Evolutionary conservation across 306 rosid genomes (phyloP).

Genomic region (Biancaea sappan): DNA sequence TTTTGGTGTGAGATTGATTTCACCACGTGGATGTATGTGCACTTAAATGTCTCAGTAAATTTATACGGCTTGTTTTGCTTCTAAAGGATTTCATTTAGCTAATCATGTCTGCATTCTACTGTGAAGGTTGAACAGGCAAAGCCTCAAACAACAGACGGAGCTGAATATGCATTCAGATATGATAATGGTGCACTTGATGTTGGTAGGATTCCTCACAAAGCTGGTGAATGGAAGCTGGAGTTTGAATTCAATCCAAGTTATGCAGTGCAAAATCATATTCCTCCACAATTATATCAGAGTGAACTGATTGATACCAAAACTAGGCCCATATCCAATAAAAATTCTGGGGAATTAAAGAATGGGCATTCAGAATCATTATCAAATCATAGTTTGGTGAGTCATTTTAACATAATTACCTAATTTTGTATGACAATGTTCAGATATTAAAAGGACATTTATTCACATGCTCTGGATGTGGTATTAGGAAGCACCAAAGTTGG

Average conservation of each 20-base stretch:
- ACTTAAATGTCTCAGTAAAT: background rate
- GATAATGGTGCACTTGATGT: slow-evolving; percentile 38
- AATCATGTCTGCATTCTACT: slow-evolving; percentile 36
- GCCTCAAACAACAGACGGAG: slow-evolving; percentile 34
- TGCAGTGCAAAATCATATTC: slow-evolving; percentile 30
- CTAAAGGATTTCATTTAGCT: slow-evolving; percentile 2
- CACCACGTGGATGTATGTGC: background rate
- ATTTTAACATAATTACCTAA: slow-evolving; percentile 27
- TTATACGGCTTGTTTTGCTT: background rate
- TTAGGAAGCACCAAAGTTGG: slow-evolving; percentile 54
- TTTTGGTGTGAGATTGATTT: slow-evolving; percentile 25
- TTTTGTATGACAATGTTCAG: slow-evolving; percentile 18
- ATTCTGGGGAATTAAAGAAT: slow-evolving; percentile 55
- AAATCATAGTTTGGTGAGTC: slow-evolving; percentile 55
- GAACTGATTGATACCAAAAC: slow-evolving; percentile 34
- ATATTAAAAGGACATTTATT: slow-evolving; percentile 16
- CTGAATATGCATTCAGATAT: slow-evolving; percentile 29
- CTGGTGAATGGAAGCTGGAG: slow-evolving; percentile 49
- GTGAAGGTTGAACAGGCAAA: slow-evolving; percentile 49
- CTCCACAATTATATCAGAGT: slow-evolving; percentile 31
- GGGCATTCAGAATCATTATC: slow-evolving; percentile 48
- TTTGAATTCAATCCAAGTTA: slow-evolving; percentile 56
- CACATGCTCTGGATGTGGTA: slow-evolving; percentile 34
- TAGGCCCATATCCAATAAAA: slow-evolving; percentile 29
- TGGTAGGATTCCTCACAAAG: slow-evolving; percentile 43